Conservation (phyloP, 2,329 filamentous ascomycete genomes). For the Claviceps fusiformis region DNA sequence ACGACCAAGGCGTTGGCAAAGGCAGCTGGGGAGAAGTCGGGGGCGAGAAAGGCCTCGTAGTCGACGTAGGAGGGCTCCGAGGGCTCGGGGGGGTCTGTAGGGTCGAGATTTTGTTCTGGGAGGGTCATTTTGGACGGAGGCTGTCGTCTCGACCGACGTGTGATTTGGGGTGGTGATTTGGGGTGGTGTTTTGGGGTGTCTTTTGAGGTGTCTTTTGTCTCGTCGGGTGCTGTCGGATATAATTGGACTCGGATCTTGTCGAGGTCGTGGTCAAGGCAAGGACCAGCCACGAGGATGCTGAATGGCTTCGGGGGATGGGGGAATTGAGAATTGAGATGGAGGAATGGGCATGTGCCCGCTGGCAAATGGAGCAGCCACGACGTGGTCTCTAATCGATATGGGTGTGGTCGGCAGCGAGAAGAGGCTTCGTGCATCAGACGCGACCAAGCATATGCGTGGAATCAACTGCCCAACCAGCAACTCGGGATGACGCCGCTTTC, state of each 20-base stretch:
- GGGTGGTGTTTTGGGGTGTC: no score
- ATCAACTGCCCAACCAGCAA: not conserved
- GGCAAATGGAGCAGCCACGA: no score
- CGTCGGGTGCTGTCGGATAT: no score
- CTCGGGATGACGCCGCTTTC: not conserved
- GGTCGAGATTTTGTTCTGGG: not conserved
- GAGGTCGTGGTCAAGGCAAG: not conserved
- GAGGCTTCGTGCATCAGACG: no score
- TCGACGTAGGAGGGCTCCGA: constrained; percentile 79
- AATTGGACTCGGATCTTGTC: no score
- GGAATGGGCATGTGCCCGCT: not conserved
- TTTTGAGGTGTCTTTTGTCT: no score
- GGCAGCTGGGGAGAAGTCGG: constrained; percentile 62
- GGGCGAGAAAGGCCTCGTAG: constrained; percentile 80
- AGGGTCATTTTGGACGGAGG: not conserved
- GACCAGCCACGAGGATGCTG: no score
- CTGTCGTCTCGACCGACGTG: not conserved
- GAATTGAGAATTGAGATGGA: not conserved
- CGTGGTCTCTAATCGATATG: no score
- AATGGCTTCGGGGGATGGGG: not conserved
- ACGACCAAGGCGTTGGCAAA: constrained; percentile 87
- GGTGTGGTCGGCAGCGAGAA: no score
- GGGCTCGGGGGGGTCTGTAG: constrained; percentile 44
- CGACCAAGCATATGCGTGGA: no score
- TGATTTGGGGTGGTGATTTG: no score